Evolutionary conservation across 2,329 filamentous ascomycete genomes (phyloP), one percentile per base, ranked within the genome.

Genomic region (Diaporthe batatas): DNA sequence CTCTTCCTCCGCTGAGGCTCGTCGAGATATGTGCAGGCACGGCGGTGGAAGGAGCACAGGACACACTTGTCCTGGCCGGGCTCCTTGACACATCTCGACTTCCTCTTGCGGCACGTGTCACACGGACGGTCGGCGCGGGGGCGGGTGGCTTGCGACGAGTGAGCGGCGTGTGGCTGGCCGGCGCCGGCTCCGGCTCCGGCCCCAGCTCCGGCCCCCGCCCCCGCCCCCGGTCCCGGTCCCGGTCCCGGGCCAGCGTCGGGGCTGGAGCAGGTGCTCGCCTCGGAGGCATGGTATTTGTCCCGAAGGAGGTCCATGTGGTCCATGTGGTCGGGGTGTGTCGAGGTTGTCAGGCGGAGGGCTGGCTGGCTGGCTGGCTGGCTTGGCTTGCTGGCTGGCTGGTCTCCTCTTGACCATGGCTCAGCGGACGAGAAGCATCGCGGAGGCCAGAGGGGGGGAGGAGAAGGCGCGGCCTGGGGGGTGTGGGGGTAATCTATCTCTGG

Each of bases 11-110:
- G 84, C 80, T 90, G 90, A 32, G 89, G 88, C 76, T 86, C 87
- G 78, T 91, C 87, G 44, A 91, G 84, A 79, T 91, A 92, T 32
- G 91, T 92, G 80, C 91, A 92, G 75, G 90, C 88, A 78, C 91
- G 89, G 79, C 89, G 89, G 81, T 92, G 90, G 79, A 92, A 91
- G 75, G 88, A 87, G 81, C 91, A 92, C 73, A 92, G 83, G 64
- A 91, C 89, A 79, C 91, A 92, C 75, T 88, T 85, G 55, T 85
- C 84, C 76, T 86, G 86, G 71, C 85, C 87, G 68, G 91, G 88
- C 78, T 91, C 87, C 77, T 90, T 87, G 64, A 91, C 90, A 79
- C 91, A 92, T 77, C 90, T 88, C 76, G 87, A 89, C 83, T 92
- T 92, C 76, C 91, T 87, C 78, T 89, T 85, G 73, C 91, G 86